Conservation (phyloP, 371 early-diverging fungal genomes). For the Mucor velutinosus region DNA sequence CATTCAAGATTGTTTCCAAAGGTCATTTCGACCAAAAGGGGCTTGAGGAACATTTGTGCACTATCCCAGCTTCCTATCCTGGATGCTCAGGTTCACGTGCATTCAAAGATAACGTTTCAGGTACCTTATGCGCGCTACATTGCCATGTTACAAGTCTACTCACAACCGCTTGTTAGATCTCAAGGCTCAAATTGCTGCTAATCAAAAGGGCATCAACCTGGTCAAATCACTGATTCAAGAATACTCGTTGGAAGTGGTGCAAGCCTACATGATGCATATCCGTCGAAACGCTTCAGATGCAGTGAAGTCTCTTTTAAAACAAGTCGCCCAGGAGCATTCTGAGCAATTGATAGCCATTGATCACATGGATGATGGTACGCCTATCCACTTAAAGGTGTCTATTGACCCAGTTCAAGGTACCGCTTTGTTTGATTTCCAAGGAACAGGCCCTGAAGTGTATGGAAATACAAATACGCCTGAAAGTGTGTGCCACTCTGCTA, state of each 20-base stretch:
- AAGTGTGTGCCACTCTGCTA: constrained; percentile 79
- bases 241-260: constrained; percentile 85
- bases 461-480: constrained; percentile 73
- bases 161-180: constrained; percentile 59
- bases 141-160: not conserved
- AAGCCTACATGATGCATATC: constrained; percentile 91
- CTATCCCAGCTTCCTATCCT: constrained; percentile 83
- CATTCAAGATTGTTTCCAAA: constrained; percentile 83
- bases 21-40: constrained; percentile 83
- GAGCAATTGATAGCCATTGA: constrained; percentile 69
- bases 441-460: constrained; percentile 87
- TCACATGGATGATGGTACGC: constrained; percentile 94
- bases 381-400: constrained; percentile 74
- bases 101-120: constrained; percentile 84
- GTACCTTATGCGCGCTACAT: constrained; percentile 11
- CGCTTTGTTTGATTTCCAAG: constrained; percentile 91
- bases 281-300: constrained; percentile 87
- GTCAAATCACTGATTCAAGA: constrained; percentile 82
- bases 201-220: constrained; percentile 89
- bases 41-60: constrained; percentile 68
- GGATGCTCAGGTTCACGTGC: constrained; percentile 89
- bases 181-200: constrained; percentile 95
- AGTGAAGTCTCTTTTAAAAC: constrained; percentile 75
- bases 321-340: constrained; percentile 48
- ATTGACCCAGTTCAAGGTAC: constrained; percentile 75